Evolutionary conservation across 805 yeast species (phyloP), one percentile per base, ranked within the genome.

Genomic region (Blastobotrys mokoenaii): DNA sequence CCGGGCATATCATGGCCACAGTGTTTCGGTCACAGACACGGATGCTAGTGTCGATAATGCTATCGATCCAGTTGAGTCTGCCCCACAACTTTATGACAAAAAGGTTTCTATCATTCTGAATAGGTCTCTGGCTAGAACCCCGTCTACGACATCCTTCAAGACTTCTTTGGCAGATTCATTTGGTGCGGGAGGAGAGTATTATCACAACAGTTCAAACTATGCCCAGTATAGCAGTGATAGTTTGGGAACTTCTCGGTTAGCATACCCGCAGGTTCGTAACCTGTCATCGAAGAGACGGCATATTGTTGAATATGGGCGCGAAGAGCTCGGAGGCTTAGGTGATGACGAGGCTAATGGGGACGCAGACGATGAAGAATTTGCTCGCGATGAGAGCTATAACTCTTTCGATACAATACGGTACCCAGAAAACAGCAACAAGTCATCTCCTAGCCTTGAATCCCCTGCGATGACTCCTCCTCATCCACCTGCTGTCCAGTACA

Each of bases 31-130:
- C 2, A 81, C 90, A 33, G 94, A 82, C 49, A 82, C 90, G 0
- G 71, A 69, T 43, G 69, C 71, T 29, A 76, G 82, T 39, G 69
- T 56, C 35, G 67, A 71, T 2, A 71, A 71, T 20, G 66, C 68
- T 18, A 61, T 71, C 3, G 68, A 72, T 16, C 76, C 79, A n/a
- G 70, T 72, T 51, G 88, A 82, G 50, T 76, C 83, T 2, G 88
- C 82, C 1, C 89, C 93, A 0, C 84, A 79, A 55, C 73, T 84
- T 0, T 84, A 84, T 57, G 94, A 84, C 58, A 82, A 80, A 61
- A 83, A 82, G 60, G 93, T 83, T 1, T 78, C 86, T 25, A 74
- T 78, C n/a, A 81, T 84, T 40, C 67, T 84, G 58, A 83, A 82
- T 57, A 68, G 82, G 51, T 81, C 87, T 51, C 68, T 84, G 58